Base-by-base conservation (phyloP, 2,329 filamentous ascomycete genomes). In the Pleurostoma richardsiae region DNA sequence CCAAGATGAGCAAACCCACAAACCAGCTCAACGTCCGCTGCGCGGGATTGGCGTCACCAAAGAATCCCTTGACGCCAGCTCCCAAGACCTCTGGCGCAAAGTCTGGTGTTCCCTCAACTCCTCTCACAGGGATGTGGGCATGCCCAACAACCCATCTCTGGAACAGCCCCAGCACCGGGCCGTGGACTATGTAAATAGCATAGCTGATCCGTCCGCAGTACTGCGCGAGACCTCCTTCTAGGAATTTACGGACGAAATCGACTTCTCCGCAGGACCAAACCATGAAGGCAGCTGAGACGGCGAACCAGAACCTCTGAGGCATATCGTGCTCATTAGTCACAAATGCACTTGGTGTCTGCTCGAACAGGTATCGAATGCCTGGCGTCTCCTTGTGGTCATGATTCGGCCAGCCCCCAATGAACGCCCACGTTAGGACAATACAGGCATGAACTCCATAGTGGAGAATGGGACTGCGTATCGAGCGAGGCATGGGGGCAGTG, bases 101-200 rank as follows among this genome's bases (percentile, higher is more conserved):
- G 4, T 53, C 55, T 4, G 51, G 42, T 19, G 48, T 40, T 1
- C 56, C 55, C 1, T 52, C 55, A 39, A 51, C 50, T 19, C 57
- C 58, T 4, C 43, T 50, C 10, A 56, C 51, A 4, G 59, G 52
- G n/a, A 51, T 33, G n/a, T 46, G 49, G 3, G 55, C 46, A 39
- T 50, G 44, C 30, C 64, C 66, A 5, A 64, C 48, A 6, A 69
- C 51, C 30, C 52, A 50, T 36, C 49, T 54, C 46, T 64, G 60
- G 50, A 69, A 55, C 41, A 68, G 50, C 10, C 65, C 69, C 6
- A 79, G 58, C 10, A 75, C 66, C 4, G 71, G 70, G 0, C 79
- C 79, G 54, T 82, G 79, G n/a, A 76, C 70, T 5, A 83, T 66
- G 53, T 83, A 82, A 3, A 83, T 65, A 3, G 78, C 73, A 51